These are phyloP conservation scores for Xylaria venustula DNA, from an alignment of 495 filamentous ascomycete species.

Conservation along the genomic window DNA sequence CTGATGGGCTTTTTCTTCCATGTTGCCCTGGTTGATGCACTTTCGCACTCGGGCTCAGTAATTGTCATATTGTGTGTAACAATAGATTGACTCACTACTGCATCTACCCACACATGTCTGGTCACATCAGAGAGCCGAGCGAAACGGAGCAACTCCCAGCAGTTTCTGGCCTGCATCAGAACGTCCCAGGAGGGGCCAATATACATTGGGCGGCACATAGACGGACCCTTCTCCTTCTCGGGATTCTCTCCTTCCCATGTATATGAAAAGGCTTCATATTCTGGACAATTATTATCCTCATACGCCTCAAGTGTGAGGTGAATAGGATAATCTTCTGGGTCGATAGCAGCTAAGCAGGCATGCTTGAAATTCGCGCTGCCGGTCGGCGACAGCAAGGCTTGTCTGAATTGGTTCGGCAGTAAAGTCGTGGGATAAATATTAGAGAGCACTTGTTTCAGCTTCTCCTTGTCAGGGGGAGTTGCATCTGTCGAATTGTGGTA, in stretches of 20 bases:
- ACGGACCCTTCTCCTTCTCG: neutral
- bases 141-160: conserved; percentile 27
- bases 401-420: neutral
- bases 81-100: too few relatives aligned
- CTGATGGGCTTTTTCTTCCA: conserved; percentile 17
- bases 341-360: neutral
- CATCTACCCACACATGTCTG: conserved; percentile 23
- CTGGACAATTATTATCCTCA: conserved; percentile 21
- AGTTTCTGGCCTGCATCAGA: conserved; percentile 30
- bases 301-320: conserved; percentile 24
- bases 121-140: conserved; percentile 11
- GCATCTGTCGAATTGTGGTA: neutral
- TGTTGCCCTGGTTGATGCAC: conserved; percentile 29
- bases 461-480: neutral
- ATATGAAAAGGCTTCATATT: conserved; percentile 34
- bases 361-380: neutral
- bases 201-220: conserved; percentile 17
- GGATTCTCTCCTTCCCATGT: conserved; percentile 32
- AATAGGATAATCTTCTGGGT: conserved; percentile 6
- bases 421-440: neutral
- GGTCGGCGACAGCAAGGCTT: neutral
- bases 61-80: too few relatives aligned
- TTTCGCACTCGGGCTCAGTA: too few relatives aligned
- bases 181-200: conserved; percentile 34
- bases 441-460: neutral